A percentile compares a stretch with the other conserved stretches of the same genome.
Conservation (phyloP, 768 basidiomycete species). For the Psilocybe subaeruginosa region DNA sequence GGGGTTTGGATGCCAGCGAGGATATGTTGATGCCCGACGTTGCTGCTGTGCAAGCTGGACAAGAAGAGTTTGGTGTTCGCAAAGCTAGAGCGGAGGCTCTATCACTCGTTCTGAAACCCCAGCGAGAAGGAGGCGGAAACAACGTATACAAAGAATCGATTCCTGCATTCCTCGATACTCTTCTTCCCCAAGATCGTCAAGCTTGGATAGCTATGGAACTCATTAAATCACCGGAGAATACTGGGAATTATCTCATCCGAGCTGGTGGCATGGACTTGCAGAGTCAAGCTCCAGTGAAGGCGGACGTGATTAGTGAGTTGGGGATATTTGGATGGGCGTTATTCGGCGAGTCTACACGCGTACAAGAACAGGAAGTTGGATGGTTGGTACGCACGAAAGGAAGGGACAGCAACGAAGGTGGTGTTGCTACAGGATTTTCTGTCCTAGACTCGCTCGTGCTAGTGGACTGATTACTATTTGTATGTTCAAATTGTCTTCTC, state of each 20-base stretch:
- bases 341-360: conserved; percentile 54
- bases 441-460: conserved; percentile 74
- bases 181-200: conserved; percentile 63
- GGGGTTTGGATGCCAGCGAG: conserved; percentile 67
- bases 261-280: conserved; percentile 50
- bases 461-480: conserved; percentile 36
- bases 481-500: not conserved
- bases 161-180: conserved; percentile 68
- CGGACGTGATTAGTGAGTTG: conserved; percentile 85
- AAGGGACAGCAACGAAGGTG: conserved; percentile 90
- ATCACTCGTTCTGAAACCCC: conserved; percentile 89
- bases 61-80: conserved; percentile 44
- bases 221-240: conserved; percentile 74
- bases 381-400: conserved; percentile 91
- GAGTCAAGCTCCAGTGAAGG: conserved; percentile 45
- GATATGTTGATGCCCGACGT: conserved; percentile 35
- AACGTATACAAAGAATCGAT: conserved; percentile 91
- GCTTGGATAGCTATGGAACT: conserved; percentile 98
- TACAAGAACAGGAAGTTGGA: conserved; percentile 71
- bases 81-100: conserved; percentile 53
- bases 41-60: conserved; percentile 25
- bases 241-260: conserved; percentile 77
- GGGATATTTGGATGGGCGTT: conserved; percentile 91
- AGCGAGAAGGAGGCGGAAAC: conserved; percentile 97
- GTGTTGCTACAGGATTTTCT: conserved; percentile 82